Percentiles rank a stretch among this genome's conserved stretches.
phyloP scores from a whole-genome alignment of 352 stramenopile species.

The Pythium rhizo-oryzae region DNA sequence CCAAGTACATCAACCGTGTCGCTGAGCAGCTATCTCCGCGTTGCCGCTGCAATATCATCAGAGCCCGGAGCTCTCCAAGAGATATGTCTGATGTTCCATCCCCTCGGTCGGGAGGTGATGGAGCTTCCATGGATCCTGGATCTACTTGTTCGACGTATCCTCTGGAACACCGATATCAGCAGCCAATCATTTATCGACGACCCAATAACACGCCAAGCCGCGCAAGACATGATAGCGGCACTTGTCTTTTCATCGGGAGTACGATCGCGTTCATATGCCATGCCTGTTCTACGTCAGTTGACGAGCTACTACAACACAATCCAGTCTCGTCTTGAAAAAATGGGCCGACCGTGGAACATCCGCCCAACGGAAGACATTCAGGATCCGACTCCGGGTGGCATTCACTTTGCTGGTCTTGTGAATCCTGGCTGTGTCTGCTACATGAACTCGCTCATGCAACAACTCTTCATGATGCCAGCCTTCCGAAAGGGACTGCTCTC shows the following conservation, averaged over 20 bases:
- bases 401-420: conserved; percentile 82
- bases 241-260: conserved; percentile 2
- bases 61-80: neutral
- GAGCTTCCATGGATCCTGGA: conserved; percentile 13
- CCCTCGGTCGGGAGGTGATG: neutral
- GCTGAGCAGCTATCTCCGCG: conserved; percentile 2
- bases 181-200: neutral
- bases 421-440: conserved; percentile 99
- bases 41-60: conserved; percentile 5
- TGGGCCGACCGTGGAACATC: conserved; percentile 68
- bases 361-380: conserved; percentile 46
- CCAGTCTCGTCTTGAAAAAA: neutral
- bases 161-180: conserved; percentile 14
- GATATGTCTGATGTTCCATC: neutral
- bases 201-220: conserved; percentile 13
- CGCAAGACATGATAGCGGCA: neutral
- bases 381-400: neutral
- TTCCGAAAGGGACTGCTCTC: conserved; percentile 62
- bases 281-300: conserved; percentile 6
- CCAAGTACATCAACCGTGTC: no score
- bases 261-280: neutral
- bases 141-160: neutral
- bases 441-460: conserved; percentile 99
- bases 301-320: conserved; percentile 7
- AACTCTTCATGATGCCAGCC: conserved; percentile 88